Percentiles rank a stretch among this genome's conserved stretches.
Conservation (phyloP, 2,329 filamentous ascomycete genomes). For the Capronia epimyces region DNA sequence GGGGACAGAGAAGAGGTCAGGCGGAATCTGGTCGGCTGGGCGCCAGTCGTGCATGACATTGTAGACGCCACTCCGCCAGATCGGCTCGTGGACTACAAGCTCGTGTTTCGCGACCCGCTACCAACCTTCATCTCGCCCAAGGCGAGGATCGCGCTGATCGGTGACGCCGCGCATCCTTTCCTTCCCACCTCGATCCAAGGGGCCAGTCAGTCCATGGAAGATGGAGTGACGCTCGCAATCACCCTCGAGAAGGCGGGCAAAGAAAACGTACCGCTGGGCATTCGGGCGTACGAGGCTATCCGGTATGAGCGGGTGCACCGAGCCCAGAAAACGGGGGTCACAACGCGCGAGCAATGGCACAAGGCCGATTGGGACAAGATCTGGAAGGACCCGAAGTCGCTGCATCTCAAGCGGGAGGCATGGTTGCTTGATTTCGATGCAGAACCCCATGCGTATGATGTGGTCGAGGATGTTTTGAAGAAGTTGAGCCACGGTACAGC, state of each 20-base stretch:
- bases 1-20: conserved; percentile 50
- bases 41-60: conserved; percentile 35
- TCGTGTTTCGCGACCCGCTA: conserved; percentile 25
- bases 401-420: conserved; percentile 26
- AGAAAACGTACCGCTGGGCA: conserved; percentile 28
- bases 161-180: conserved; percentile 49
- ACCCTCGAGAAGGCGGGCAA: conserved; percentile 35
- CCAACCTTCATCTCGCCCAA: conserved; percentile 36
- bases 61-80: conserved; percentile 27
- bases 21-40: conserved; percentile 49
- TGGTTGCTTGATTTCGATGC: conserved; percentile 30
- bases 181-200: conserved; percentile 47
- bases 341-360: conserved; percentile 30
- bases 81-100: conserved; percentile 22
- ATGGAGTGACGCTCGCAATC: conserved; percentile 45
- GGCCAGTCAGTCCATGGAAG: conserved; percentile 48
- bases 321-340: conserved; percentile 28
- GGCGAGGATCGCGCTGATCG: conserved; percentile 45
- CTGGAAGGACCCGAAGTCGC: conserved; percentile 34
- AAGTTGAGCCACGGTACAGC: conserved; percentile 16
- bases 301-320: conserved; percentile 28
- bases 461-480: conserved; percentile 26
- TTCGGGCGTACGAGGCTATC: conserved; percentile 28
- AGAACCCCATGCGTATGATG: conserved; percentile 28
- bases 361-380: conserved; percentile 36